A percentile compares a stretch with the other conserved stretches of the same genome.
phyloP scores from a whole-genome alignment of 768 basidiomycete genomes.

The Lactifluus pinguis region DNA sequence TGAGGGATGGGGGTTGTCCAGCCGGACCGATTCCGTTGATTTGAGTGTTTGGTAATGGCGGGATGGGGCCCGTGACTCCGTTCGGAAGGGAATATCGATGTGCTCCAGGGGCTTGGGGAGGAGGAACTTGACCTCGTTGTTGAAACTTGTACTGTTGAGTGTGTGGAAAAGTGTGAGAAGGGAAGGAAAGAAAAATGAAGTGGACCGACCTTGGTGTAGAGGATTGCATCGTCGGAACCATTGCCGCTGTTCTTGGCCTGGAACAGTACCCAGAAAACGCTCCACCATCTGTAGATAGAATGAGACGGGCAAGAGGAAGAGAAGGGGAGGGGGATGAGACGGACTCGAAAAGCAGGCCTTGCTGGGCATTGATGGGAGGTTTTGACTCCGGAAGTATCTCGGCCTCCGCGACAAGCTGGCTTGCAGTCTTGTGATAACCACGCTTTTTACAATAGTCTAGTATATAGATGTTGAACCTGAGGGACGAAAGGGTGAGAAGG shows the following conservation, averaged over 20 bases:
- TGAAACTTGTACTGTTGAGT: constrained; percentile 28
- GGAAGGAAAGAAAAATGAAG: neutral
- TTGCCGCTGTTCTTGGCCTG: constrained; percentile 63
- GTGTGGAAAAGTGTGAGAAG: neutral
- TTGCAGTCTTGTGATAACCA: constrained; percentile 65
- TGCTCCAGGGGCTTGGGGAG: constrained; percentile 10
- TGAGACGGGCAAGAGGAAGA: constrained; percentile 7
- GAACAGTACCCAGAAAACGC: constrained; percentile 81
- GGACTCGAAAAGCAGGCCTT: constrained; percentile 78
- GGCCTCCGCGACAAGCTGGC: constrained; percentile 57
- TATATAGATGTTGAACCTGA: constrained; percentile 86
- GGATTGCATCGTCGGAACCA: constrained; percentile 61
- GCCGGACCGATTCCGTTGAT: constrained; percentile 27
- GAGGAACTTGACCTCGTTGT: neutral
- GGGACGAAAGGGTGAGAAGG: neutral
- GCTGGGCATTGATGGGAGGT: constrained; percentile 76
- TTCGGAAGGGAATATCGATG: constrained; percentile 22
- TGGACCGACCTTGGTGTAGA: constrained; percentile 57
- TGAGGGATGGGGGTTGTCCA: constrained; percentile 17
- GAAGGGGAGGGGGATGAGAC: constrained; percentile 23
- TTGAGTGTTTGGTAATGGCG: constrained; percentile 17
- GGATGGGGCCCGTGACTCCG: constrained; percentile 14
- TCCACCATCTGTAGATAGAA: constrained; percentile 62
- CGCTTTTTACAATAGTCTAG: constrained; percentile 79
- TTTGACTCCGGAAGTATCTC: constrained; percentile 50